Base-by-base conservation (phyloP, 768 basidiomycete species). In the Wakefieldia striispora region DNA sequence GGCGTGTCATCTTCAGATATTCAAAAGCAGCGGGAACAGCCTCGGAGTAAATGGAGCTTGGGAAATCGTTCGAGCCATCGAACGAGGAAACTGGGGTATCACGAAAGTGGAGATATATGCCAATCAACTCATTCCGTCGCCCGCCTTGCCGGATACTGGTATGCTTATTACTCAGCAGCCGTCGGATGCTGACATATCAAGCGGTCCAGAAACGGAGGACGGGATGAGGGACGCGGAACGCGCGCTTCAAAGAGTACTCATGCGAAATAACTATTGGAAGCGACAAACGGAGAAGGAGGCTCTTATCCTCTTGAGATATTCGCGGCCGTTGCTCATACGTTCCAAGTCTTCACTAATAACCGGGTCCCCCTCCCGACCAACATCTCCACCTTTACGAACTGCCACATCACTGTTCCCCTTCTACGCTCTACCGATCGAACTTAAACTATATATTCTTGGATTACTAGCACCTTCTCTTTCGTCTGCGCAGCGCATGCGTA, bases 1-100 rank as follows among this genome's bases (percentile, higher is more conserved):
- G 27, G 40, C 6, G 16, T 81, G 80, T 49, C 67, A 68, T 14
- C 69, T 86, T 16, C 68, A 72, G 42, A 71, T 65, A 2, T 68
- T 86, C 39, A 77, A 75, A 54, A 72, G 77, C 49, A 85, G 76
- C 61, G 79, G 77, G n/a, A 87, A 87, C 53, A 64, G 63, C 16
- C 69, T 87, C 1, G 80, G 79, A 5, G 64, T 71, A 27, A 70
- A 65, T 1, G 77, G 73, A 1, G 72, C 83, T 24, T 66, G 66
- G 49, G 62, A 71, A 12, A 75, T 87, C 38, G 63, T 82, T 21
- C 66, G 68, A 27, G 75, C 77, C 19, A 70, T 84, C 6, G 66
- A 75, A 49, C 66, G 56, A 27, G 57, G 68, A 33, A 86, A 86
- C 60, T 82, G 75, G 64, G 66, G 71, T 3, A 65, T 87, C 13